Evolutionary conservation across 768 basidiomycete species (phyloP), one percentile per base, ranked within the genome.

Genomic region (Butyriboletus loyo): DNA sequence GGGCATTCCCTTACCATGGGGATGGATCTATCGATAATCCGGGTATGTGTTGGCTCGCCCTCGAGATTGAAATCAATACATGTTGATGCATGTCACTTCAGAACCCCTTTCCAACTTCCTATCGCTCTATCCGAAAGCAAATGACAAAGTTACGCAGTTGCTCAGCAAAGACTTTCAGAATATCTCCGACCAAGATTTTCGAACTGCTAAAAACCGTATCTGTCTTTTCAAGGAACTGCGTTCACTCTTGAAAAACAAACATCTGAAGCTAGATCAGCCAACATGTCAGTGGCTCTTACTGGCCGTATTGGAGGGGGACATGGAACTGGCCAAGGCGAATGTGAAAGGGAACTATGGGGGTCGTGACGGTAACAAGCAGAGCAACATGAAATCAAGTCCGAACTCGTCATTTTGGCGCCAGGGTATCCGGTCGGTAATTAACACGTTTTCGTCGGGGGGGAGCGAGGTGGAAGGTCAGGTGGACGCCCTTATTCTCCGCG

Each of bases 141-240:
- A 2, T 1, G 36, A 60, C 0, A 24, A 40, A 5, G 41, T 55
- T 1, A 8, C 5, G 1, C 43, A 25, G 2, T 49, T 55, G 2
- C 17, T 63, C 2, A 32, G 39, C 25, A 24, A 46, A n/a, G 30
- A 39, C 2, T 39, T 58, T 10, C 22, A 24, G 7, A 27, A 3
- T 1, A 67, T 69, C 4, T 2, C 25, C 6, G 21, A 55, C 19
- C 11, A 0, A 2, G 63, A 62, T 0, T 65, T 59, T 48, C 50
- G 14, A 32, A 1, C 0, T 5, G 24, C 38, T n/a, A 69, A 69
- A 46, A 35, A 59, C 0, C 63, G 51, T 9, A 42, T 69, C 15
- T 25, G 36, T 21, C 4, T 57, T 2, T 50, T 57, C 27, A 55
- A 54, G 25, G 52, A 42, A 17, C 19, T 68, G 1, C 0, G 0